phyloP scores from a whole-genome alignment of 2,329 filamentous ascomycete species.

The Colletotrichum sojae region DNA sequence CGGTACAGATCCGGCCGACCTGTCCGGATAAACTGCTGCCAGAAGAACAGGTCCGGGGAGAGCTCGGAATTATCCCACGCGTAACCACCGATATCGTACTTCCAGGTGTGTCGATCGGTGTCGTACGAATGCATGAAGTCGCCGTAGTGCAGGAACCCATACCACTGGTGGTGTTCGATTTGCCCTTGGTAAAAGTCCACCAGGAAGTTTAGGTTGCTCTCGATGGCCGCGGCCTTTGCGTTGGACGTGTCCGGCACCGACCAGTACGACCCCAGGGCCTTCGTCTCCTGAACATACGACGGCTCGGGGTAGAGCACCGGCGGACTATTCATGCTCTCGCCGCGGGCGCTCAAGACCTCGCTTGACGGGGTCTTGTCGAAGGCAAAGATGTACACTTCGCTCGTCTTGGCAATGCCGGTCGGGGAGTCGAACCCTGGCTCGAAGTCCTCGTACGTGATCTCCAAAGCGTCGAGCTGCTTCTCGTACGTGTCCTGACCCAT shows the following conservation, averaged over 20 bases:
- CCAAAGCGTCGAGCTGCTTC: constrained; percentile 71
- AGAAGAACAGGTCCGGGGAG: constrained; percentile 73
- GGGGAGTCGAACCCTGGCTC: constrained; percentile 69
- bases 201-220: constrained; percentile 68
- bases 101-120: constrained; percentile 69
- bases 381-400: constrained; percentile 67
- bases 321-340: constrained; percentile 63
- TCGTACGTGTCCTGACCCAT: constrained; percentile 68
- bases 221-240: constrained; percentile 56
- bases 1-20: constrained; percentile 70
- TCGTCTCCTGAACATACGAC: constrained; percentile 63
- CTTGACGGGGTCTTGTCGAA: constrained; percentile 68
- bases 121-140: constrained; percentile 76
- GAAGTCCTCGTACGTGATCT: constrained; percentile 76
- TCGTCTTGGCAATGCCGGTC: constrained; percentile 70
- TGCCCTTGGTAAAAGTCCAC: constrained; percentile 69
- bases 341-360: constrained; percentile 30
- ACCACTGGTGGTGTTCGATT: constrained; percentile 71
- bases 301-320: constrained; percentile 63
- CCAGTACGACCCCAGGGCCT: constrained; percentile 70
- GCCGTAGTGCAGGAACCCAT: constrained; percentile 74
- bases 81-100: constrained; percentile 74
- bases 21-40: constrained; percentile 73
- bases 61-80: constrained; percentile 77
- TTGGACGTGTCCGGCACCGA: constrained; percentile 47